Conservation (phyloP, 78 protist species). For the Dictyostelium firmibasis region DNA sequence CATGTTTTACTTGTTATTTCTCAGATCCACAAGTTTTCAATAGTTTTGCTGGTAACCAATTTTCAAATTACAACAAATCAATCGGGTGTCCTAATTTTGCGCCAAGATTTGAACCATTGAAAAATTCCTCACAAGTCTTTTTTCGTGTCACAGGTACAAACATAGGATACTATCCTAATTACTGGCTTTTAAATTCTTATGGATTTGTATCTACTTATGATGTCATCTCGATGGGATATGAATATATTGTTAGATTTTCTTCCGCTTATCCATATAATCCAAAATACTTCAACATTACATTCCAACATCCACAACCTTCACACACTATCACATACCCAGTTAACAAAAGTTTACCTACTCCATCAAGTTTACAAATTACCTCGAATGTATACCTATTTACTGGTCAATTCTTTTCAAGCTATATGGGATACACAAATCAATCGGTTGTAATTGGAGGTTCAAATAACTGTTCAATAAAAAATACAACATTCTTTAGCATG, state of each 20-base stretch:
- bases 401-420: not conserved
- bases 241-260: not conserved
- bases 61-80: not conserved
- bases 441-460: not conserved
- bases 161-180: not conserved
- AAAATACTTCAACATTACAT: not conserved
- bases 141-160: not conserved
- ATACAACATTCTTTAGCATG: not conserved
- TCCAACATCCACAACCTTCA: not conserved
- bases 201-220: no score
- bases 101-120: not conserved
- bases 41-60: not conserved
- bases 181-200: not conserved
- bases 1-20: no score
- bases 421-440: not conserved
- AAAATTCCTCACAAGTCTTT: no score
- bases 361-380: not conserved
- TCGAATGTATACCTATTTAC: not conserved
- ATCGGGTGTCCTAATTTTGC: not conserved
- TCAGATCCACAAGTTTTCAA: not conserved
- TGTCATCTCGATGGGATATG: not conserved
- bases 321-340: not conserved
- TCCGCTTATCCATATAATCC: no score
- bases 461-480: not conserved
- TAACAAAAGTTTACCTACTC: not conserved